Evolutionary conservation across 2,329 filamentous ascomycete species (phyloP).

Genomic region (Penicillium sp.): DNA sequence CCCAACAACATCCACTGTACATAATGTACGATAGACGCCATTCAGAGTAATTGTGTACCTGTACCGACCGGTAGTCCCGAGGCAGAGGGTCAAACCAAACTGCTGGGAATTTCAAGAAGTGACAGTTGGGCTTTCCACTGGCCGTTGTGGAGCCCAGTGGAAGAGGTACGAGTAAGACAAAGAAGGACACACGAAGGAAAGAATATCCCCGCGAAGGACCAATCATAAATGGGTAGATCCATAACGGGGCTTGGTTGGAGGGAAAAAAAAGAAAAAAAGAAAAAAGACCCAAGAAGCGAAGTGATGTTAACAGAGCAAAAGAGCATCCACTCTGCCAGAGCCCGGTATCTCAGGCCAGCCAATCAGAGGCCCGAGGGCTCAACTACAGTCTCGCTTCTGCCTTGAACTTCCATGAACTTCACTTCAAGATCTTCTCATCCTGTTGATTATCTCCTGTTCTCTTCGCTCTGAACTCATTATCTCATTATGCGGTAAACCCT

Average conservation of each 20-base stretch:
- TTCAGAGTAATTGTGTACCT: too few species aligned
- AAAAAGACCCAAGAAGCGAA: background rate
- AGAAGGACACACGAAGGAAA: background rate
- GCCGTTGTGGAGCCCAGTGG: background rate
- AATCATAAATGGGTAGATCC: too few species aligned
- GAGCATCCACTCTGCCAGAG: background rate
- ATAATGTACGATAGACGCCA: too few species aligned
- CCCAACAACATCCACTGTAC: too few species aligned
- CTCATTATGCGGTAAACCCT: too few species aligned
- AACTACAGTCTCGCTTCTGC: background rate
- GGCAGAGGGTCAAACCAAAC: background rate
- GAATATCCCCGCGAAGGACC: too few species aligned
- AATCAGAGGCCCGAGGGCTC: background rate
- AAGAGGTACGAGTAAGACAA: background rate
- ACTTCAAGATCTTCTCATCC: background rate
- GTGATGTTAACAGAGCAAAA: background rate
- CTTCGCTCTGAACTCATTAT: background rate
- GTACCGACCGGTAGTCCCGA: background rate
- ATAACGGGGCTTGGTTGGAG: too few species aligned
- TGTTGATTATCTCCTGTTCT: background rate
- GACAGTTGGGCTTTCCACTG: background rate
- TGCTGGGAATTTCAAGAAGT: background rate
- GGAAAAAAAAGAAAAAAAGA: background rate
- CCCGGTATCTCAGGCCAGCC: slow-evolving; percentile 8
- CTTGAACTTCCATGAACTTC: background rate